Evolutionary conservation across 2,329 filamentous ascomycete species (phyloP), one percentile per base, ranked within the genome.

Genomic region (Trichoderma koningii): DNA sequence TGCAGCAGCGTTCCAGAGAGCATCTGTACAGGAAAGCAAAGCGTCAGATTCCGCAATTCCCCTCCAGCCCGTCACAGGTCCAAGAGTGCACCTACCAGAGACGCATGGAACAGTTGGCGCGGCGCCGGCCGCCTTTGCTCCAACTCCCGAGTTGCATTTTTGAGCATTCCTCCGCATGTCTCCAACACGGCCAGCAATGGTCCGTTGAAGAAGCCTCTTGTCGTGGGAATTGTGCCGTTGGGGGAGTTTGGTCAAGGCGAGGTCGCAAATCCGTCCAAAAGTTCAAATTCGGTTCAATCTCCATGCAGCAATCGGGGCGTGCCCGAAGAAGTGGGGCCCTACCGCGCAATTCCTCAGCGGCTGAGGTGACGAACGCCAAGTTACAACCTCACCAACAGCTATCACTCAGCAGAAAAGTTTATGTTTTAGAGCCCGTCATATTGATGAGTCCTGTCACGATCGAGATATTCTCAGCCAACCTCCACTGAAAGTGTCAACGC

Each of bases 111-210:
- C 64, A 67, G 66, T 65, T 71, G 64, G 66, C 68, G 69, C 67
- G 68, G 68, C 67, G 66, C 64, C 63, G 66, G 71, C 70, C 71
- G 73, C 69, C 69, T 69, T 68, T 67, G 71, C 65, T 69, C 69
- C 71, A 76, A 69, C 72, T 74, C 71, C 71, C 72, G 70, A 68
- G 68, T 71, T 66, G 69, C 72, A 69, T 72, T 74, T 71, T 71
- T 73, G 69, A 77, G 73, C 76, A 77, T 77, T 68, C 73, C 75
- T 75, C 71, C 67, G 74, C 75, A 77, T 77, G 66, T 68, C 70
- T 72, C 66, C 70, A 66, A 63, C 50, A 68, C 64, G 53, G 55
- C 48, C 51, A 64, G 53, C 55, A 50, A 42, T 26, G 47, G 26
- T 48, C 50, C 59, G 59, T 63, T 23, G 44, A 57, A 66, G 41